Conservation (phyloP, 768 basidiomycete genomes). For the Serpula lacrymans region DNA sequence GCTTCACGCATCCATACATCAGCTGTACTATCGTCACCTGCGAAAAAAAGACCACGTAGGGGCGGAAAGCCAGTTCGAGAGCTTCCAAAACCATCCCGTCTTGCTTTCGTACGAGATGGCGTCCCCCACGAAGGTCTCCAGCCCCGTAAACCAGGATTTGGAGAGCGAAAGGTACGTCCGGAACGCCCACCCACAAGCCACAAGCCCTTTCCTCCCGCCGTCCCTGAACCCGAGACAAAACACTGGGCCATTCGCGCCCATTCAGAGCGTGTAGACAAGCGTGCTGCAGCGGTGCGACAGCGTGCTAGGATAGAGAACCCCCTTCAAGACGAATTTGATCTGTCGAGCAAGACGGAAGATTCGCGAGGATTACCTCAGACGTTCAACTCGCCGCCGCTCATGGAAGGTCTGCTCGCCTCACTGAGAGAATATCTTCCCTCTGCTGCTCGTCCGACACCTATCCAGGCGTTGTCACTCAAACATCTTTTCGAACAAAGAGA, state of each 20-base stretch:
- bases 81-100: neutral
- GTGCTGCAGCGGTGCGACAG: slow-evolving; percentile 3
- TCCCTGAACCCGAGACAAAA: slow-evolving; percentile 2
- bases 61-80: too few relatives aligned
- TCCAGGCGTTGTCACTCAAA: slow-evolving; percentile 73
- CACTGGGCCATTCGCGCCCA: slow-evolving; percentile 10
- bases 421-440: slow-evolving; percentile 57
- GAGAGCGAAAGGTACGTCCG: neutral
- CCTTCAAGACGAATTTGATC: slow-evolving; percentile 35
- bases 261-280: slow-evolving; percentile 9
- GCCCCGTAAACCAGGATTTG: neutral
- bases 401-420: slow-evolving; percentile 59
- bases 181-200: too few relatives aligned
- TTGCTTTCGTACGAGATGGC: neutral
- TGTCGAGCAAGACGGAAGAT: slow-evolving; percentile 20
- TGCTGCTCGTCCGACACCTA: slow-evolving; percentile 61
- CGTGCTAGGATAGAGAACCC: slow-evolving; percentile 15
- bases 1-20: too few relatives aligned
- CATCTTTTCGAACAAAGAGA: slow-evolving; percentile 45
- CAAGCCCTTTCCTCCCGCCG: too few relatives aligned
- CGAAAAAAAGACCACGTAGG: too few relatives aligned
- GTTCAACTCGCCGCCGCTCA: slow-evolving; percentile 69
- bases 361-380: slow-evolving; percentile 25
- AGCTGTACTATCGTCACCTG: too few relatives aligned
- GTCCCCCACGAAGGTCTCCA: neutral